These are phyloP conservation scores for Sphagnum tenellum DNA, from an alignment of 225 moss, liverwort and hornwort species.

Conservation along the genomic window DNA sequence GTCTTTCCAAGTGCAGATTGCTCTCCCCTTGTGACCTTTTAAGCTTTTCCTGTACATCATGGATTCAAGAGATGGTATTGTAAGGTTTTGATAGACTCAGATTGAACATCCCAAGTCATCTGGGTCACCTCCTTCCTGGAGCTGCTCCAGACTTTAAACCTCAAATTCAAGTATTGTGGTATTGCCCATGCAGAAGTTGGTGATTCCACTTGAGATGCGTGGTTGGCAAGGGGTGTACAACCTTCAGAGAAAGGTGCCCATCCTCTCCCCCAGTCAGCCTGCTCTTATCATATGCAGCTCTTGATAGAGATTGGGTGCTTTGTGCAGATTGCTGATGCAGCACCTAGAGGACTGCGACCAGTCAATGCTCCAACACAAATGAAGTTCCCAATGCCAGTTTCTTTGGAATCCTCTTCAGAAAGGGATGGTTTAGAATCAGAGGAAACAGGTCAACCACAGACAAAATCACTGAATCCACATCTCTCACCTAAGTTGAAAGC, in stretches of 20 bases:
- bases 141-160: too few relatives aligned
- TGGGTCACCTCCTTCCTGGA: too few relatives aligned
- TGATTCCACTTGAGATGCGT: conserved; percentile 35
- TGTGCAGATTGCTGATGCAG: conserved; percentile 19
- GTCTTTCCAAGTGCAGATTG: too few relatives aligned
- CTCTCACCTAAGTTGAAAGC: conserved; percentile 11
- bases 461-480: background rate
- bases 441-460: background rate
- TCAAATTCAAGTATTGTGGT: too few relatives aligned
- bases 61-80: too few relatives aligned
- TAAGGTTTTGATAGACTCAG: too few relatives aligned
- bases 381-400: conserved; percentile 11
- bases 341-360: conserved; percentile 20
- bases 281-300: background rate
- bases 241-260: conserved; percentile 22
- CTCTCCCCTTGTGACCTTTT: too few relatives aligned
- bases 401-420: conserved; percentile 5
- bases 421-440: conserved; percentile 2
- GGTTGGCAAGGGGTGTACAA: conserved; percentile 32
- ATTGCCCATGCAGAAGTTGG: conserved; percentile 20
- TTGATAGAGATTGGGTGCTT: background rate
- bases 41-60: too few relatives aligned
- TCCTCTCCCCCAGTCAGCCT: background rate
- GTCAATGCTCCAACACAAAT: conserved; percentile 12
- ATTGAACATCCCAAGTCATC: too few relatives aligned